Conservation (phyloP, 2,329 filamentous ascomycete genomes). For the Fusarium sp. region DNA sequence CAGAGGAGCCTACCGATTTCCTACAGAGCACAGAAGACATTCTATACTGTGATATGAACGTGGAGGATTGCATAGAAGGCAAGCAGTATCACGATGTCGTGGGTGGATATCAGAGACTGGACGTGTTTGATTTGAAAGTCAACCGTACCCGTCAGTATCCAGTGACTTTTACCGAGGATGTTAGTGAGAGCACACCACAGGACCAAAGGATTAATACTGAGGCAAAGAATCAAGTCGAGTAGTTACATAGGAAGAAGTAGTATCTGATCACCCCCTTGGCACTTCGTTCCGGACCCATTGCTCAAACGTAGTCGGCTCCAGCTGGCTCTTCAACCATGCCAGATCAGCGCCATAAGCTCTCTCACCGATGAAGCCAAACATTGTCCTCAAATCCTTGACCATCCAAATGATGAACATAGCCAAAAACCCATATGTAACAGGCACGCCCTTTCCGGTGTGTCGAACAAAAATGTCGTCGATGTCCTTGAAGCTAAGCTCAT, state of each 20-base stretch:
- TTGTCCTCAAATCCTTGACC: conserved; percentile 36
- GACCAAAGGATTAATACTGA: background rate
- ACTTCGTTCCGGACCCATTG: conserved; percentile 33
- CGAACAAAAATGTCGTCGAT: conserved; percentile 33
- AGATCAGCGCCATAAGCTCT: conserved; percentile 39
- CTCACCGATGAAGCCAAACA: conserved; percentile 39
- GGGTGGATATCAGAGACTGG: conserved; percentile 66
- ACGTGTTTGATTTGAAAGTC: conserved; percentile 65
- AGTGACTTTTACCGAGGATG: conserved; percentile 38
- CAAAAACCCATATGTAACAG: conserved; percentile 34
- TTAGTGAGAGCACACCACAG: background rate
- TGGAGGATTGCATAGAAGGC: conserved; percentile 62
- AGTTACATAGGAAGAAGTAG: background rate
- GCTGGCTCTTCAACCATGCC: conserved; percentile 25
- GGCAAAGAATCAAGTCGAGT: background rate
- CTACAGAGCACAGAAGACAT: conserved; percentile 61
- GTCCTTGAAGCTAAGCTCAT: conserved; percentile 39
- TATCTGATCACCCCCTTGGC: background rate
- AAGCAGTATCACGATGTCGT: conserved; percentile 70
- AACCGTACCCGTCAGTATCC: conserved; percentile 51
- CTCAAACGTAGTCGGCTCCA: conserved; percentile 39
- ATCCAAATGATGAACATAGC: conserved; percentile 39
- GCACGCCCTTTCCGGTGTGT: conserved; percentile 37
- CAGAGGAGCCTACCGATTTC: conserved; percentile 45
- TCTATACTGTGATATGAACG: conserved; percentile 63